Percentiles rank a stretch among this genome's conserved stretches.
Evolutionary conservation across 225 moss, liverwort and hornwort species (phyloP).

Genomic region (Polytrichum commune): DNA sequence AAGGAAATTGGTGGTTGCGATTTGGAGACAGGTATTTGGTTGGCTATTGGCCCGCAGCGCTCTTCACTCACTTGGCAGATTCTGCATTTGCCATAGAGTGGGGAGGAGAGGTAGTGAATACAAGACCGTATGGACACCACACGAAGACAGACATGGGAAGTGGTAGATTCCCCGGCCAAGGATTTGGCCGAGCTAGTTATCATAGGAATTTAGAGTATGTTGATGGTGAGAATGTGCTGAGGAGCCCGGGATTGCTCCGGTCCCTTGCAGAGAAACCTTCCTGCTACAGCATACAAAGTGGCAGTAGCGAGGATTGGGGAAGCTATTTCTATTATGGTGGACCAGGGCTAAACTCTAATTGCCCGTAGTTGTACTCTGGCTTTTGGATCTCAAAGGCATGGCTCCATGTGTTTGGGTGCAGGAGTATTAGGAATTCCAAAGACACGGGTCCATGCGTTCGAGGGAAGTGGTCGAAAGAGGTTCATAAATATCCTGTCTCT

Average conservation of each 20-base stretch:
- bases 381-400: too few species aligned
- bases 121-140: conserved; percentile 1
- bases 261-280: not conserved
- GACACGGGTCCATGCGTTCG: too few species aligned
- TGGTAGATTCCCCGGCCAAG: not conserved
- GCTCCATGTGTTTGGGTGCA: too few species aligned
- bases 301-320: conserved; percentile 3
- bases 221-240: conserved; percentile 1
- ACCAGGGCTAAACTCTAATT: conserved; percentile 2
- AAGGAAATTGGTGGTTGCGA: conserved; percentile 6
- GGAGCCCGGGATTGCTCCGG: not conserved
- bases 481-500: too few species aligned
- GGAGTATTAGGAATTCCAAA: too few species aligned
- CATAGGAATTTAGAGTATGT: conserved; percentile 2
- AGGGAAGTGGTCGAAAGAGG: too few species aligned
- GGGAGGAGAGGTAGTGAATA: conserved; percentile 8
- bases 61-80: conserved; percentile 5
- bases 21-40: conserved; percentile 3
- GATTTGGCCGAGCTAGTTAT: conserved; percentile 4
- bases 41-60: conserved; percentile 6
- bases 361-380: not conserved
- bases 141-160: conserved; percentile 6
- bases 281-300: conserved; percentile 6
- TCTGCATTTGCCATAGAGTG: conserved; percentile 1
- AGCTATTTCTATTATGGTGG: conserved; percentile 7